Evolutionary conservation across 331 rosid species (phyloP), one percentile per base, ranked within the genome.

Genomic region (Prunus yedoensis): DNA sequence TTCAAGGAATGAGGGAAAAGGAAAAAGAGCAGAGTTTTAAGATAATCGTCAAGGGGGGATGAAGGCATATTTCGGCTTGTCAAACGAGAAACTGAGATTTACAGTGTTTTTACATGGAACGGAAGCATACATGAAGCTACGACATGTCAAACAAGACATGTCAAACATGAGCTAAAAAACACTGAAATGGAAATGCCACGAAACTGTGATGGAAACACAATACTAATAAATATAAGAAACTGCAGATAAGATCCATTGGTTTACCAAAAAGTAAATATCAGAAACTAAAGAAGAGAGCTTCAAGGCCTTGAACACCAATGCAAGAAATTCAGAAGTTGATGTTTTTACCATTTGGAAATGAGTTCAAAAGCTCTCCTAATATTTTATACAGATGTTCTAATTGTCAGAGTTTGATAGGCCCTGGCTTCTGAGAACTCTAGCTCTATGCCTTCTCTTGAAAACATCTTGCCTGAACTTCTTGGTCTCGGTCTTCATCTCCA

Each of bases 381-480:
- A 38, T 38, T 38, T 5, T 78, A 32, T 60, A 74, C 35, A 60
- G 59, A 38, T 49, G 67, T 68, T 64, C 77, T 79, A 78, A 76
- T 70, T 61, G 84, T 38, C 78, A 30, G 84, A 76, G 45, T 47
- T 64, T 43, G 84, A 51, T 46, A 85, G 80, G 59, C 71, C 83
- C 66, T 74, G 89, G 50, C 70, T 82, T 77, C 70, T 70, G 67
- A 69, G 78, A 63, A 82, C 89, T 79, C 89, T 88, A 73, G 94
- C 90, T 82, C 85, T 87, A 78, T 93, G 91, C 86, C 93, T 86
- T 88, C 97, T 88, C 89, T 89, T 93, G 90, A 89, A 93, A 76
- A 93, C 87, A 86, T 93, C 97, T 81, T 91, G 96, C 74, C 98
- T 84, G 83, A 93, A 84, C 86, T 88, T 89, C 87, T 87, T 93